These are phyloP conservation scores for Sugiyamaella lignohabitans DNA, from an alignment of 805 yeast genomes.

Conservation along the genomic window DNA sequence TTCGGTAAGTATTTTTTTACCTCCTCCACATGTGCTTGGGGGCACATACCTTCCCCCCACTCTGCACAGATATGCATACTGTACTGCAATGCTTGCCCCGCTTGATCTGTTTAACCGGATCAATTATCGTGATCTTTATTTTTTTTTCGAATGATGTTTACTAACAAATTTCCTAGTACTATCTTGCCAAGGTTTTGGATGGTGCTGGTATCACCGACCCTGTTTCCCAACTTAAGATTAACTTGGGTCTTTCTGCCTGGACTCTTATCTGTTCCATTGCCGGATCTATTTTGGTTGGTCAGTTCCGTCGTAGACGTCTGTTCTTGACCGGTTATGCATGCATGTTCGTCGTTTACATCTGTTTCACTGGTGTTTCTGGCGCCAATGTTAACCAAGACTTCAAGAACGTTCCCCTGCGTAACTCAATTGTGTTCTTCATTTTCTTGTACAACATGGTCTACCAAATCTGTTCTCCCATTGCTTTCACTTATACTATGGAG, in stretches of 20 bases:
- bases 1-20: neutral
- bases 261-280: slow-evolving; percentile 6
- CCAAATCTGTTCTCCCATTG: slow-evolving; percentile 15
- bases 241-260: slow-evolving; percentile 11
- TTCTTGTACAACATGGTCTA: slow-evolving; percentile 14
- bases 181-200: slow-evolving; percentile 44
- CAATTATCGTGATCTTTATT: too few relatives aligned
- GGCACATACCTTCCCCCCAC: too few relatives aligned
- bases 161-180: slow-evolving; percentile 30
- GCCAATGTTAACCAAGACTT: slow-evolving; percentile 24
- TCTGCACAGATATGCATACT: too few relatives aligned
- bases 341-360: slow-evolving; percentile 17
- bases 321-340: slow-evolving; percentile 13
- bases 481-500: slow-evolving; percentile 21
- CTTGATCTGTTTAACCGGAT: too few relatives aligned
- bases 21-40: too few relatives aligned
- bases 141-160: too few relatives aligned
- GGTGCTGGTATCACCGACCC: slow-evolving; percentile 45
- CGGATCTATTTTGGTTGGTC: slow-evolving; percentile 9
- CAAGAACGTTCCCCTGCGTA: slow-evolving; percentile 4
- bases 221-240: slow-evolving; percentile 11
- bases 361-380: slow-evolving; percentile 47
- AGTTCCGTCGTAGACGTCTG: slow-evolving; percentile 13
- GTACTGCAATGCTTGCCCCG: too few relatives aligned
- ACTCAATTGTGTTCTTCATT: slow-evolving; percentile 15